Conservation (phyloP, 2,329 filamentous ascomycete genomes). For the Aspergillus sp. region DNA sequence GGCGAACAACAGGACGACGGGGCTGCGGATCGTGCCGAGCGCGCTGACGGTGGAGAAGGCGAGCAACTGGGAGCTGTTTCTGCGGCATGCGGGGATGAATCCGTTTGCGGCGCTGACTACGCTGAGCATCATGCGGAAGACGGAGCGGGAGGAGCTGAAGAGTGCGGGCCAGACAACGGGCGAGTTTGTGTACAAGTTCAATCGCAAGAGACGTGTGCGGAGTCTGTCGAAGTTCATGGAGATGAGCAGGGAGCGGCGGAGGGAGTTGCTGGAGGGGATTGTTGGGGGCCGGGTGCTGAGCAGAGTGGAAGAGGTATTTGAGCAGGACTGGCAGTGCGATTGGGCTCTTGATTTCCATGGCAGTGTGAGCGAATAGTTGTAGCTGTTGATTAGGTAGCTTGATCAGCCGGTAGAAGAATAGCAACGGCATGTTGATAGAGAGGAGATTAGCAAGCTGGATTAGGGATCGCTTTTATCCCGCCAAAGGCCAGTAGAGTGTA, state of each 20-base stretch:
- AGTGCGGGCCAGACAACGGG: conserved; percentile 1
- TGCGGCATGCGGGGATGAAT: conserved; percentile 59
- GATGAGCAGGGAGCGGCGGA: conserved; percentile 46
- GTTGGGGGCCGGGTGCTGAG: conserved; percentile 49
- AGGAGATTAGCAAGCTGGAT: conserved; percentile 22
- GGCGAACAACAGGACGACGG: conserved; percentile 6
- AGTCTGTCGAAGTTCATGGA: conserved; percentile 41
- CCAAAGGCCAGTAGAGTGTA: too few relatives aligned
- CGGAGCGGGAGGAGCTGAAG: conserved; percentile 6
- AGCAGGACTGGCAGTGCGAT: conserved; percentile 39
- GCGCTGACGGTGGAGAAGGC: conserved; percentile 45
- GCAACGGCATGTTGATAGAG: too few relatives aligned
- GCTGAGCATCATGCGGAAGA: conserved; percentile 27
- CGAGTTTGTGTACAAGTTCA: not conserved
- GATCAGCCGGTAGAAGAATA: too few relatives aligned
- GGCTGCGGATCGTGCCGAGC: conserved; percentile 4
- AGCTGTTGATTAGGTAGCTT: too few relatives aligned
- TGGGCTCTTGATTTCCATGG: conserved; percentile 14
- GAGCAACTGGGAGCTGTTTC: conserved; percentile 58
- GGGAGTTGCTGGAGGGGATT: conserved; percentile 41
- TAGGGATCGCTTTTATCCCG: conserved; percentile 21
- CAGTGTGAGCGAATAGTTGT: too few relatives aligned
- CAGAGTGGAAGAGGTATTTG: conserved; percentile 44
- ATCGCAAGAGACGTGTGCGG: not conserved
- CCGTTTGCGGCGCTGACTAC: conserved; percentile 61